Evolutionary conservation across 169 alveolate species (phyloP).

Genomic region (Perkinsus chesapeaki): DNA sequence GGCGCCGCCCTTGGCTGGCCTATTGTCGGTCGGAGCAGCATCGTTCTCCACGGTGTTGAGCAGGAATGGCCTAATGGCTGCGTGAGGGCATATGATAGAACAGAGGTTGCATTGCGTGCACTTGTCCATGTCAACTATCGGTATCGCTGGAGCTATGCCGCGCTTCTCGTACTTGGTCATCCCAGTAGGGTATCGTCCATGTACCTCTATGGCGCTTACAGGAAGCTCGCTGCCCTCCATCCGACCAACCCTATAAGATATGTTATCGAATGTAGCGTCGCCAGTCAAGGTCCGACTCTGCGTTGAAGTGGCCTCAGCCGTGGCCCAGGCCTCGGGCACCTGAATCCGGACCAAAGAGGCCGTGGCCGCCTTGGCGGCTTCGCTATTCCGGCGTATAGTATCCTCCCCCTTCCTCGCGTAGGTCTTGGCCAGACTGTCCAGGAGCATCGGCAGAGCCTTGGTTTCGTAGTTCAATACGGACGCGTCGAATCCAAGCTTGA

Average conservation of each 20-base stretch:
- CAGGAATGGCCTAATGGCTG: constrained; percentile 49
- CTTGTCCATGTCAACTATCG: constrained; percentile 51
- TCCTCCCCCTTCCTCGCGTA: constrained; percentile 47
- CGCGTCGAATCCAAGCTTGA: constrained; percentile 26
- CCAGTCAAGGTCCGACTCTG: constrained; percentile 39
- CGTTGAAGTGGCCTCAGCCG: constrained; percentile 30
- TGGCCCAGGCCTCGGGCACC: constrained; percentile 10
- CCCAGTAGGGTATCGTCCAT: constrained; percentile 38
- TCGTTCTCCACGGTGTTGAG: constrained; percentile 33
- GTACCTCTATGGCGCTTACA: constrained; percentile 21
- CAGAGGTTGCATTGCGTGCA: constrained; percentile 53
- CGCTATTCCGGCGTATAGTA: constrained; percentile 26
- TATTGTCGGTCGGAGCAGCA: constrained; percentile 29
- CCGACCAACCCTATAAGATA: not conserved
- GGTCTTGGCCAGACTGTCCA: constrained; percentile 27
- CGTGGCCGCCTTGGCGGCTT: constrained; percentile 27
- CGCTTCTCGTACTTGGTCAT: constrained; percentile 44
- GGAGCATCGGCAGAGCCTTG: constrained; percentile 9
- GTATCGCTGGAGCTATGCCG: constrained; percentile 43
- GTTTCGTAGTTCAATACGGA: constrained; percentile 39
- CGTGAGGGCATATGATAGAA: constrained; percentile 49
- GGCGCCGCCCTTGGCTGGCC: constrained; percentile 39
- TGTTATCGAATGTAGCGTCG: not conserved
- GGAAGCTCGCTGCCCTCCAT: constrained; percentile 18
- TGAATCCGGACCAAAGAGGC: constrained; percentile 18